Percentiles rank a stretch among this genome's conserved stretches.
phyloP scores from a whole-genome alignment of 1,139 yeast genomes.

The Scheffersomyces parashehatae region DNA sequence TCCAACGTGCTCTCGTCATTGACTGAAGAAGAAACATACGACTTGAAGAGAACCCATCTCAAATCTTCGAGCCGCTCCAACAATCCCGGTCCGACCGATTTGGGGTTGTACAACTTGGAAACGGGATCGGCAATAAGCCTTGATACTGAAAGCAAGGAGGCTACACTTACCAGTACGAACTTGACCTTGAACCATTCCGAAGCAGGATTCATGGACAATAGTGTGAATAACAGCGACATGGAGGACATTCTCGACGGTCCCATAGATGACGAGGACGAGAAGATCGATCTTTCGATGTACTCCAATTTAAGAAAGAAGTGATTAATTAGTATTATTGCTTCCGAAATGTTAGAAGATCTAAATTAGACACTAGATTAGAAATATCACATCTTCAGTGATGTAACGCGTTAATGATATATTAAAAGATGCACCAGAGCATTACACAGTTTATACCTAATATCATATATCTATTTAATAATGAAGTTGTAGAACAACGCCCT shows the following conservation, averaged over 20 bases:
- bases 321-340: background rate
- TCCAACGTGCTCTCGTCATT: conserved; percentile 38
- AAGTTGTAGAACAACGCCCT: too few relatives aligned
- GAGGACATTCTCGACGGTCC: conserved; percentile 8
- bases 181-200: background rate
- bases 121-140: conserved; percentile 29
- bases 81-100: conserved; percentile 3
- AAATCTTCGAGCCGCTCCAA: conserved; percentile 3
- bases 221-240: conserved; percentile 14
- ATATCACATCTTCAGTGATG: too few relatives aligned
- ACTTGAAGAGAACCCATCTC: conserved; percentile 1
- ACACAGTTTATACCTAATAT: too few relatives aligned
- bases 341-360: too few relatives aligned
- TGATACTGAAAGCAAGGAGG: conserved; percentile 2
- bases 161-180: background rate
- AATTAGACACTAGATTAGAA: too few relatives aligned
- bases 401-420: too few relatives aligned
- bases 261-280: conserved; percentile 19
- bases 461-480: too few relatives aligned
- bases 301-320: conserved; percentile 10
- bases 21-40: conserved; percentile 25
- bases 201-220: conserved; percentile 2
- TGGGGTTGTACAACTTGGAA: conserved; percentile 25
- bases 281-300: conserved; percentile 30
- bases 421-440: too few relatives aligned